phyloP scores from a whole-genome alignment of 1,284 basidiomycete species.

The Marasmius fiardii region DNA sequence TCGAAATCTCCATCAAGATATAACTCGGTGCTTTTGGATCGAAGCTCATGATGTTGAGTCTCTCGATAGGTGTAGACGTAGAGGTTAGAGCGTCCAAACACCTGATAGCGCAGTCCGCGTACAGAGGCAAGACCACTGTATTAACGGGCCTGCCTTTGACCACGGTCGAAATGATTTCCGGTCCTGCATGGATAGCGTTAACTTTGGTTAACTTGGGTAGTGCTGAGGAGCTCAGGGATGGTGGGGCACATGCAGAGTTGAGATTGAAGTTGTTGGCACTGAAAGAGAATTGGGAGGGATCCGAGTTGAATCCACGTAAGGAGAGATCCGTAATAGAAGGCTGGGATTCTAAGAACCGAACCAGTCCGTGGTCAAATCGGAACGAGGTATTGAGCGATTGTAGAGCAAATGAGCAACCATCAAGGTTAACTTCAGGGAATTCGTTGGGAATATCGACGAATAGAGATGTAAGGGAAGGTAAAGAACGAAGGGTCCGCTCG shows the following conservation, averaged over 20 bases:
- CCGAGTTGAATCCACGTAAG: constrained; percentile 40
- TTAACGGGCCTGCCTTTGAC: constrained; percentile 47
- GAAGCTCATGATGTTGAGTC: constrained; percentile 57
- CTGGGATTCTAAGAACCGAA: constrained; percentile 51
- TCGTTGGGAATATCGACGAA: constrained; percentile 43
- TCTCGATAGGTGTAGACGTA: constrained; percentile 36
- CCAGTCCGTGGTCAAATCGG: constrained; percentile 42
- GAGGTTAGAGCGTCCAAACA: constrained; percentile 43
- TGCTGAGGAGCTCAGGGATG: constrained; percentile 35
- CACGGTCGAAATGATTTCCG: constrained; percentile 40
- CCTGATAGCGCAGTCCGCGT: constrained; percentile 30
- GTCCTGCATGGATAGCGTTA: constrained; percentile 51
- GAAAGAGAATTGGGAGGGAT: constrained; percentile 22
- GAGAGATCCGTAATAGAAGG: constrained; percentile 45
- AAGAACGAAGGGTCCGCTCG: constrained; percentile 35
- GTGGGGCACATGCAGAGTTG: constrained; percentile 17
- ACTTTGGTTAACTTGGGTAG: constrained; percentile 48
- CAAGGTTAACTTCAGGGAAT: constrained; percentile 39
- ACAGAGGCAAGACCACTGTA: constrained; percentile 51
- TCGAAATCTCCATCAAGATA: constrained; percentile 43
- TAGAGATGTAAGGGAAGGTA: constrained; percentile 38
- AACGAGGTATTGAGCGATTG: constrained; percentile 48
- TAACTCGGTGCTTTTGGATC: constrained; percentile 40
- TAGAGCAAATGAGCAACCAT: constrained; percentile 39
- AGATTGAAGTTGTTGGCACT: constrained; percentile 18